Conservation (phyloP, 768 basidiomycete species). For the Serpula lacrymans region DNA sequence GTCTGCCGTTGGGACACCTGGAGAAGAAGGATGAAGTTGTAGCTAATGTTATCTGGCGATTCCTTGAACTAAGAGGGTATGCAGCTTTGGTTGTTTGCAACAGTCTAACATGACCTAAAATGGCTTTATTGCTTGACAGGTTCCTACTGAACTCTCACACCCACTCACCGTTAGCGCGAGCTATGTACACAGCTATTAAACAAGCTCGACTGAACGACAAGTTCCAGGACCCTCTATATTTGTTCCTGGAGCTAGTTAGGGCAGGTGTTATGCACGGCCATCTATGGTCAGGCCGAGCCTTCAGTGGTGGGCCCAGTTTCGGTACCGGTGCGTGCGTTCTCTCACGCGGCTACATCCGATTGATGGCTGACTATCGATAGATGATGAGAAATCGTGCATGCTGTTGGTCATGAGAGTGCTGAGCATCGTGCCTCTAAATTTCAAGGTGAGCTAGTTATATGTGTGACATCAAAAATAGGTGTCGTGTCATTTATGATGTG, state of each 20-base stretch:
- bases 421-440: slow-evolving; percentile 91
- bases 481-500: slow-evolving; percentile 8
- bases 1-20: slow-evolving; percentile 43
- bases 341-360: slow-evolving; percentile 24
- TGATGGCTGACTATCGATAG: slow-evolving; percentile 40
- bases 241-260: slow-evolving; percentile 92
- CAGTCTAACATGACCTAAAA: slow-evolving; percentile 6
- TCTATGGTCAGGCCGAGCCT: slow-evolving; percentile 81
- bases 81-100: slow-evolving; percentile 8
- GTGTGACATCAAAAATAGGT: background rate
- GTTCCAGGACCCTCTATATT: slow-evolving; percentile 94
- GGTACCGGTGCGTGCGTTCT: slow-evolving; percentile 64
- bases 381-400: slow-evolving; percentile 93
- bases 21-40: slow-evolving; percentile 99
- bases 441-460: slow-evolving; percentile 61
- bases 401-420: slow-evolving; percentile 94
- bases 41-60: slow-evolving; percentile 97
- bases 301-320: slow-evolving; percentile 94
- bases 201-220: slow-evolving; percentile 89
- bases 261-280: slow-evolving; percentile 98
- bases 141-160: slow-evolving; percentile 87
- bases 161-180: slow-evolving; percentile 87
- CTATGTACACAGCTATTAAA: slow-evolving; percentile 82
- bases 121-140: slow-evolving; percentile 37
- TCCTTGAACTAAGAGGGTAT: slow-evolving; percentile 93